A percentile compares a stretch with the other conserved stretches of the same genome.
phyloP scores from a whole-genome alignment of 768 basidiomycete species.

The Leccinum ochraceum region DNA sequence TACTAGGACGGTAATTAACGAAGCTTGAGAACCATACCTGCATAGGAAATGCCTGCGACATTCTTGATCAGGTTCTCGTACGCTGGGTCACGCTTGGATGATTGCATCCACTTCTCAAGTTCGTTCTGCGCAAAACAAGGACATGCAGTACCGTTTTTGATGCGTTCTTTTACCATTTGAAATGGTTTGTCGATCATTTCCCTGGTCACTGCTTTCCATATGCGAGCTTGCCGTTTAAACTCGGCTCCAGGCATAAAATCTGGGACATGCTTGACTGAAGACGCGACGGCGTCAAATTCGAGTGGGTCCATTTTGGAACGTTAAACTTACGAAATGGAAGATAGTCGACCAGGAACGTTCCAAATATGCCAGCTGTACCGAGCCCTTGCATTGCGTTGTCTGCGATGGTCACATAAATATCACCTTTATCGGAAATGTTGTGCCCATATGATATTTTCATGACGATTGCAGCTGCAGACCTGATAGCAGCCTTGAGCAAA shows the following conservation, averaged over 20 bases:
- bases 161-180: conserved; percentile 47
- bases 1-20: not conserved
- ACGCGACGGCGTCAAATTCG: not conserved
- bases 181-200: conserved; percentile 36
- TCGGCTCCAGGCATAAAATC: conserved; percentile 48
- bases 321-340: conserved; percentile 31
- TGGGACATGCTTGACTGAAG: conserved; percentile 47
- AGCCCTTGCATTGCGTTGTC: conserved; percentile 40
- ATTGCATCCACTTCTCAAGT: conserved; percentile 34
- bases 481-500: conserved; percentile 10
- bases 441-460: conserved; percentile 45
- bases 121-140: conserved; percentile 49
- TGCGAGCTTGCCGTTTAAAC: conserved; percentile 48
- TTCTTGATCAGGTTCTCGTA: conserved; percentile 50
- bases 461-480: conserved; percentile 40
- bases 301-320: not conserved
- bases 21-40: conserved; percentile 34
- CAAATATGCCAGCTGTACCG: conserved; percentile 42
- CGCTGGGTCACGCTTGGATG: conserved; percentile 25
- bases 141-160: conserved; percentile 37
- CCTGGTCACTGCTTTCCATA: conserved; percentile 38
- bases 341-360: conserved; percentile 44
- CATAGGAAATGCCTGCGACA: conserved; percentile 51
- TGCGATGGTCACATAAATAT: conserved; percentile 42
- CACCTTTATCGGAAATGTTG: conserved; percentile 37